These are phyloP conservation scores for Colletotrichum eremochloae DNA, from an alignment of 2,329 filamentous ascomycete species.

Conservation along the genomic window DNA sequence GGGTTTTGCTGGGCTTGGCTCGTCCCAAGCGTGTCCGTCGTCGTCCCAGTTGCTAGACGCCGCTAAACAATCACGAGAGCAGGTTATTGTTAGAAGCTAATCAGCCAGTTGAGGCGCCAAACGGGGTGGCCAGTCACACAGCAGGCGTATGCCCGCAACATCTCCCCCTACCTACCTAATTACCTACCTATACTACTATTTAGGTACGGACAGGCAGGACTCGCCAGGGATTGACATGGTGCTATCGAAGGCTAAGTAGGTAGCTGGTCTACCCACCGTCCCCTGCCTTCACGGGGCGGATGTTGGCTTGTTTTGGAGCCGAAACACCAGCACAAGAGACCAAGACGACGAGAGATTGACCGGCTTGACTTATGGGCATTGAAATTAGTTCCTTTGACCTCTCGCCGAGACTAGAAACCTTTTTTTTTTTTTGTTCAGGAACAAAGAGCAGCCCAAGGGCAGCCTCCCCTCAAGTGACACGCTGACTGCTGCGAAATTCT, in stretches of 20 bases:
- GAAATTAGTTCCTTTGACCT: too few species aligned
- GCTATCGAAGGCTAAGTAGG: conserved; percentile 13
- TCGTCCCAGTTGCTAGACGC: conserved; percentile 26
- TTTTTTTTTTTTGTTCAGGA: too few species aligned
- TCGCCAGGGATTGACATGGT: conserved; percentile 31
- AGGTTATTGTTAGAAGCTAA: conserved; percentile 40
- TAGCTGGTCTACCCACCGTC: conserved; percentile 8
- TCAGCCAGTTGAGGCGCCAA: conserved; percentile 36
- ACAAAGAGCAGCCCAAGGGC: conserved; percentile 13
- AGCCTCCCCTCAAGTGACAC: conserved; percentile 2
- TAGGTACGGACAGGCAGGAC: conserved; percentile 19
- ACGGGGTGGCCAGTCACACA: conserved; percentile 30
- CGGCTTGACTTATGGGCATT: not conserved
- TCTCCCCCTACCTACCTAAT: conserved; percentile 4
- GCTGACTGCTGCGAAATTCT: not conserved
- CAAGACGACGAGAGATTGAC: not conserved
- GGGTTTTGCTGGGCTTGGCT: conserved; percentile 25
- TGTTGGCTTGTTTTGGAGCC: conserved; percentile 2
- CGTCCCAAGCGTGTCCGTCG: conserved; percentile 36
- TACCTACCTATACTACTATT: too few species aligned
- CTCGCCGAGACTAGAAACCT: not conserved
- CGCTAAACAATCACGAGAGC: conserved; percentile 42
- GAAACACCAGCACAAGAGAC: conserved; percentile 3
- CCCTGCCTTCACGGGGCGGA: not conserved
- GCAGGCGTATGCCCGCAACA: conserved; percentile 3